Conservation (phyloP, 257 asterid species). For the Solanum pennellii region DNA sequence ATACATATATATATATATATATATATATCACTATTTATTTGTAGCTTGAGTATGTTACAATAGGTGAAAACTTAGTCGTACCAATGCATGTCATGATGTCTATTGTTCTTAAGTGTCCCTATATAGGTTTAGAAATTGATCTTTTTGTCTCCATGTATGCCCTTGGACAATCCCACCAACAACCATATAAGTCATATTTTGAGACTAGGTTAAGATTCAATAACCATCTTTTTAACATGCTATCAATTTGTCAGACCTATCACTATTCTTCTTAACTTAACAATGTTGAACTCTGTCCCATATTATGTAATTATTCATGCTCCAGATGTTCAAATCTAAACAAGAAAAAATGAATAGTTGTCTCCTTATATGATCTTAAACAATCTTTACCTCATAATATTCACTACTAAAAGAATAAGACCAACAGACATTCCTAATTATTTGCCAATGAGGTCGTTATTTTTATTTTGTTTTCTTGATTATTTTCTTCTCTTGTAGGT, state of each 20-base stretch:
- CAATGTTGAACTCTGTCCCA: neutral
- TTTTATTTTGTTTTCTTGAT: neutral
- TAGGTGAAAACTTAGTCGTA: neutral
- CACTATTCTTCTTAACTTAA: neutral
- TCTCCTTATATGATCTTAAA: neutral
- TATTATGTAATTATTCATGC: neutral
- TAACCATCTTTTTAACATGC: neutral
- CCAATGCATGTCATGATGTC: neutral
- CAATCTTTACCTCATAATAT: neutral
- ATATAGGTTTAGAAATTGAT: neutral
- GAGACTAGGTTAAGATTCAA: neutral
- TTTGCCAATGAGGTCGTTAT: neutral
- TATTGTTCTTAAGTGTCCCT: neutral
- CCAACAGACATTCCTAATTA: neutral
- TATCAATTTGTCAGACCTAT: neutral
- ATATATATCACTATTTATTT: too few species aligned
- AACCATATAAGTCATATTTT: neutral
- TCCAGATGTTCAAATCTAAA: neutral
- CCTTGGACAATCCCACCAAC: neutral
- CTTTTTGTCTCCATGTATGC: neutral
- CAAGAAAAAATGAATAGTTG: accelerated
- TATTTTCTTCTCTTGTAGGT: constrained; percentile 20
- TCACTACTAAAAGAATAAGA: neutral
- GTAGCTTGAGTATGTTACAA: neutral
- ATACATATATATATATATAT: neutral